Base-by-base conservation (phyloP, 345 rosid genomes). In the Raphanus raphanistrum region DNA sequence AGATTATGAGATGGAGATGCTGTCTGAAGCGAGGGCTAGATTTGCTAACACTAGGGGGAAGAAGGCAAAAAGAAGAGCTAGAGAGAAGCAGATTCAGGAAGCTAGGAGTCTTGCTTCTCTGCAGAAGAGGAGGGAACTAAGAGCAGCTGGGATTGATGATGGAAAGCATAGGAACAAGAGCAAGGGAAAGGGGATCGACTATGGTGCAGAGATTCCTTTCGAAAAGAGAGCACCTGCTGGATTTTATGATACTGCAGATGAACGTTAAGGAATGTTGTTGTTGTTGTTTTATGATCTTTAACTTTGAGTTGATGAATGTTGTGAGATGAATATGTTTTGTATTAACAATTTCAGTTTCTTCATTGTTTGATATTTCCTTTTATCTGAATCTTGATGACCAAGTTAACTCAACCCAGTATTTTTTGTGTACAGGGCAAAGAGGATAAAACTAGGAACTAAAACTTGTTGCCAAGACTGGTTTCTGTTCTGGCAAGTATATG, bases 1-100 rank as follows among this genome's bases (percentile, higher is more conserved):
- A 73, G 98, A 95, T 85, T 97, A 92, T 68, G 99, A 95, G 86
- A 95, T 92, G 86, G 99, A 92, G 80, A 95, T 92, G 98, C 92
- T 95, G 68, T 95, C 99, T 43, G 99, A 95, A 84, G 99, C 98
- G 3, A 88, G 99, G 69, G 99, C 99, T 81, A 84, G 98, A 16
- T 82, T 95, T 71, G 98, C 96, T 9, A 95, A 95, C 77, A 95
- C 97, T 52, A 85, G 97, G 78, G 99, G 97, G 4, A 92, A 95
- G 82, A 95, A 95, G 86, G 99, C 99, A 1, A 95, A 92, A 78
- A 84, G 99, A 77, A 95, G 89, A 83, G 98, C 98, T 6, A 84
- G 99, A 88, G 99, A 95, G 83, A 95, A 91, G 66, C 99, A 91
- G 78, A 97, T 92, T 75, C 97, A 95, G 83, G 98, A 95, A 84